phyloP scores from a whole-genome alignment of 208 protist species.

The Sergeia podlipaevii region DNA sequence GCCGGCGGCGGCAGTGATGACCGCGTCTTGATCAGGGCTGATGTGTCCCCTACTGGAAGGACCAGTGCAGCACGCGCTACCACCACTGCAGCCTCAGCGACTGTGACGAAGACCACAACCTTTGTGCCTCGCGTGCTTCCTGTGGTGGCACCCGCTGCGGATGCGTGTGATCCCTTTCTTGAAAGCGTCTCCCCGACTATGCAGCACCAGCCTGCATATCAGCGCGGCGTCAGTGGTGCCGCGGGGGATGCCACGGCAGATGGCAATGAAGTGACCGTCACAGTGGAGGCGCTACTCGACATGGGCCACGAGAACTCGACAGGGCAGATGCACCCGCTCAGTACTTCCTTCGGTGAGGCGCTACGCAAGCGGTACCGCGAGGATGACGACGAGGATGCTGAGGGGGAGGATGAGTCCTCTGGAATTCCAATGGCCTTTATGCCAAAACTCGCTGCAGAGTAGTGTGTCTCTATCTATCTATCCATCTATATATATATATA shows the following conservation, averaged over 20 bases:
- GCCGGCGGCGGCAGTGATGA: no score
- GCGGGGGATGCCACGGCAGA: not conserved
- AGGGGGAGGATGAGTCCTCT: slow-evolving; percentile 10
- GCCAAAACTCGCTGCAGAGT: slow-evolving; percentile 2
- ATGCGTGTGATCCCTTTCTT: slow-evolving; percentile 44
- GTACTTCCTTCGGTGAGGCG: slow-evolving; percentile 54
- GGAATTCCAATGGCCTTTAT: not conserved
- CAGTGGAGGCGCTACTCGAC: slow-evolving; percentile 54
- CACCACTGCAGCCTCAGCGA: no score
- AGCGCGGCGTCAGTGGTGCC: not conserved
- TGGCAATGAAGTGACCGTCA: slow-evolving; percentile 11
- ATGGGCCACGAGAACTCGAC: slow-evolving; percentile 29
- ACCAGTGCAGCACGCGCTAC: no score
- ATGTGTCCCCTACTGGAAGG: no score
- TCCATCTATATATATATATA: slow-evolving; percentile 6
- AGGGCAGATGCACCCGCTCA: slow-evolving; percentile 23
- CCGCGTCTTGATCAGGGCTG: no score
- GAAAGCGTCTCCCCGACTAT: not conserved
- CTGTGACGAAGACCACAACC: no score
- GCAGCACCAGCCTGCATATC: not conserved
- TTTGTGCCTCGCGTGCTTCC: no score
- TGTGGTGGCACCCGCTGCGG: no score
- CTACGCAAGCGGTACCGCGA: slow-evolving; percentile 80
- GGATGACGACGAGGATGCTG: slow-evolving; percentile 57
- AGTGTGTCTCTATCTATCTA: no score